Evolutionary conservation across 2,329 filamentous ascomycete genomes (phyloP), one percentile per base, ranked within the genome.

Genomic region (Colletotrichum melonis): DNA sequence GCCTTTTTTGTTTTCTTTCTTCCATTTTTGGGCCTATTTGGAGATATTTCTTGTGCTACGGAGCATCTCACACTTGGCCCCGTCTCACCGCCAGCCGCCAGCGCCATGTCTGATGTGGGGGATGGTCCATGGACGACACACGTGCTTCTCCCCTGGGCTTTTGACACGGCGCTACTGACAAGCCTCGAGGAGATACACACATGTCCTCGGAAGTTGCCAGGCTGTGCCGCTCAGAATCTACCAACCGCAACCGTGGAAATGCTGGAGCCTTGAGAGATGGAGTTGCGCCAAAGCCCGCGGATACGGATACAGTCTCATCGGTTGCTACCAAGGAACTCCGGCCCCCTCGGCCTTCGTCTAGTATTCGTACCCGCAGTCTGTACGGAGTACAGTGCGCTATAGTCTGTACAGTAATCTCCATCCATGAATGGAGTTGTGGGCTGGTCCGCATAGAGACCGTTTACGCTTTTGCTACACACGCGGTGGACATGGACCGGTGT

Each of bases 241-340:
- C 60, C 70, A 73, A 62, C 63, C 70, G 55, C 56, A 70, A 35
- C 32, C 24, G 42, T 57, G 59, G 54, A 42, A 73, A 70, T 73
- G 54, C 67, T 73, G 70, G 60, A 73, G 70, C 70, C 70, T 73
- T 26, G 67, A 73, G 68, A 70, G 60, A 73, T 69, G 66, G 66
- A 56, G 59, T 69, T 64, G 59, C 60, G 59, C 28, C 70, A 67
- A 55, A 69, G 38, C 12, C 59, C 42, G 66, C 66, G 70, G 59
- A 69, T 69, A 64, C 38, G 54, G 32, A 49, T 42, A 52, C 49
- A 30, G 46, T 32, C 66, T 52, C 30, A 16, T 64, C 58, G 14
- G 58, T 46, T 28, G 55, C n/a, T 55, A 57, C 70, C 70, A 69
- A 55, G 46, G 32, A 42, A 55, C 19, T 19, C 19, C 42, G 19